These are phyloP conservation scores for Leccinum truebloodii DNA, from an alignment of 768 basidiomycete species.

Conservation along the genomic window DNA sequence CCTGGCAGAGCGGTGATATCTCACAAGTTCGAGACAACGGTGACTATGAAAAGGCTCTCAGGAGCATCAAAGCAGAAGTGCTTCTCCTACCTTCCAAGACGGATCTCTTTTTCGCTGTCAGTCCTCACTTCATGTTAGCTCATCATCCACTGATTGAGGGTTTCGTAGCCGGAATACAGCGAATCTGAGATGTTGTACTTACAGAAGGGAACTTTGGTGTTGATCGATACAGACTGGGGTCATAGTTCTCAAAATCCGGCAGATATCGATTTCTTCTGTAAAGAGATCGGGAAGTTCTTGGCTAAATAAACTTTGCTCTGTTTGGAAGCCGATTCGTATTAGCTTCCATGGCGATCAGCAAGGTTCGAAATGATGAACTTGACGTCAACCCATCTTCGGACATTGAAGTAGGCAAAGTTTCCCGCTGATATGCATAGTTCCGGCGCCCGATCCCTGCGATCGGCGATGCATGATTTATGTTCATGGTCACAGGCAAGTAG, in stretches of 20 bases:
- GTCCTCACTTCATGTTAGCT: not conserved
- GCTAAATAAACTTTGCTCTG: not conserved
- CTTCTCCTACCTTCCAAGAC: slow-evolving; percentile 59
- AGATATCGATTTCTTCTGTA: slow-evolving; percentile 12
- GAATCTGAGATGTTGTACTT: slow-evolving; percentile 44
- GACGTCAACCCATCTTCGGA: not conserved
- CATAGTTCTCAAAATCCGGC: slow-evolving; percentile 11
- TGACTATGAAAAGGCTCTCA: slow-evolving; percentile 42
- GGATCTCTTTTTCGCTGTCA: slow-evolving; percentile 56
- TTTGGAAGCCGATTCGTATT: not conserved
- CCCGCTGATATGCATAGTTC: not conserved
- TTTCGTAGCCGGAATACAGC: slow-evolving; percentile 51
- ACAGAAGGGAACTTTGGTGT: slow-evolving; percentile 42
- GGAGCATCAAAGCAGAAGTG: slow-evolving; percentile 48
- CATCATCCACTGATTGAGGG: not conserved
- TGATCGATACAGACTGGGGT: slow-evolving; percentile 40
- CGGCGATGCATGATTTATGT: not conserved
- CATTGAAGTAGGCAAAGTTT: not conserved
- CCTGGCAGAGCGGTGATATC: slow-evolving; percentile 53
- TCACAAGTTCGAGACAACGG: slow-evolving; percentile 46
- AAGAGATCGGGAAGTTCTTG: slow-evolving; percentile 16
- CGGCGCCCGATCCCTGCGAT: not conserved
- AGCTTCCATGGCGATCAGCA: not conserved
- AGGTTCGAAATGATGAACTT: not conserved
- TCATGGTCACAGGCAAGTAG: not conserved